A percentile compares a stretch with the other conserved stretches of the same genome.
Conservation (phyloP, 2,329 filamentous ascomycete species). For the Penicillium nordicum region DNA sequence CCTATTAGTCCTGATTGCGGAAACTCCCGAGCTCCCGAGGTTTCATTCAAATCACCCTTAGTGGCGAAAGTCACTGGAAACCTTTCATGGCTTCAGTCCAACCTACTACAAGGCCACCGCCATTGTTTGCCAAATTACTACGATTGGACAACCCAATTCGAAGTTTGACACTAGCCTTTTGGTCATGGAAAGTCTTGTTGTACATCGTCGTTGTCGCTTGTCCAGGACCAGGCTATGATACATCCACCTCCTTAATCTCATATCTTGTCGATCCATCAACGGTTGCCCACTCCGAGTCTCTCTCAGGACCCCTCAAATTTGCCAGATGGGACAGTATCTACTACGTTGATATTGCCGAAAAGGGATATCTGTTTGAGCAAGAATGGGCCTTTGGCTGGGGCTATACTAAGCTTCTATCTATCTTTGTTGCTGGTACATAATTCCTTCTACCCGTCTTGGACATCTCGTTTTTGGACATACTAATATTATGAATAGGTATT, state of each 20-base stretch:
- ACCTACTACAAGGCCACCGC: constrained; percentile 7
- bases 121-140: constrained; percentile 19
- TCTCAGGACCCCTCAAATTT: constrained; percentile 43
- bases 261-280: constrained; percentile 10
- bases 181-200: constrained; percentile 56
- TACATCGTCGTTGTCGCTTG: constrained; percentile 48
- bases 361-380: constrained; percentile 60
- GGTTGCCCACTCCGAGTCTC: constrained; percentile 7
- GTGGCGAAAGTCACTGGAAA: neutral
- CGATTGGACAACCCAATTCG: constrained; percentile 31
- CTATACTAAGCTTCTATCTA: constrained; percentile 46
- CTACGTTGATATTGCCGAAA: constrained; percentile 52
- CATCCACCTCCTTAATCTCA: constrained; percentile 54
- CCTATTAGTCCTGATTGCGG: neutral
- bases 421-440: constrained; percentile 35
- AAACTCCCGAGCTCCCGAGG: neutral
- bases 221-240: constrained; percentile 62
- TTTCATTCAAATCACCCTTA: neutral
- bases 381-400: constrained; percentile 65
- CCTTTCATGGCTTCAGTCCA: constrained; percentile 14
- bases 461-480: neutral
- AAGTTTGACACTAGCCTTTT: constrained; percentile 44
- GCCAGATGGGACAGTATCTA: constrained; percentile 63
- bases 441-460: neutral
- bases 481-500: constrained; percentile 22